phyloP scores from a whole-genome alignment of 306 rosid species.

The Mimosa bimucronata region DNA sequence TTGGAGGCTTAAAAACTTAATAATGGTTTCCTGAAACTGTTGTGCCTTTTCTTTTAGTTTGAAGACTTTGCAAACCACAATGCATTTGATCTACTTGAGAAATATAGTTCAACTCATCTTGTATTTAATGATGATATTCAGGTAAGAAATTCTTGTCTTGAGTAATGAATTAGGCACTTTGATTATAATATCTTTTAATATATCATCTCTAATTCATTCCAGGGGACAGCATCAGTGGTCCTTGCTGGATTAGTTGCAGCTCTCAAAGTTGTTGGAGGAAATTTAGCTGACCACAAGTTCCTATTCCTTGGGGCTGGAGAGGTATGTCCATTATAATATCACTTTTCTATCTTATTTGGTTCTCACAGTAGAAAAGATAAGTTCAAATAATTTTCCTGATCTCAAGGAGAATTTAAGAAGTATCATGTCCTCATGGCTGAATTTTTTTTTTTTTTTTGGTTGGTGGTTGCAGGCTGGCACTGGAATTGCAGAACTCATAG shows the following conservation, averaged over 20 bases:
- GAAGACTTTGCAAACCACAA: conserved; percentile 99
- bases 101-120: conserved; percentile 86
- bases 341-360: conserved; percentile 16
- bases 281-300: conserved; percentile 76
- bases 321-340: conserved; percentile 48
- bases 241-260: conserved; percentile 89
- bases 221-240: conserved; percentile 99
- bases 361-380: conserved; percentile 4
- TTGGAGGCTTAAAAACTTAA: neutral
- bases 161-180: conserved; percentile 6
- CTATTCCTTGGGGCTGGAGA: conserved; percentile 99
- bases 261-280: conserved; percentile 71
- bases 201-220: conserved; percentile 34
- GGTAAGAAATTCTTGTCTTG: conserved; percentile 46
- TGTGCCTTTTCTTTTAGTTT: conserved; percentile 56
- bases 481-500: conserved; percentile 96
- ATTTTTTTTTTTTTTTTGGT: conserved; percentile 42
- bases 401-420: neutral
- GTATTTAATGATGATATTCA: conserved; percentile 97
- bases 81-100: conserved; percentile 92
- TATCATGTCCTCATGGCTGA: conserved; percentile 34
- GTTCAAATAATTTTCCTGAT: conserved; percentile 2
- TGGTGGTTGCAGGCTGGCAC: conserved; percentile 93
- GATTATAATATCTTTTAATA: conserved; percentile 4
- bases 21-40: conserved; percentile 35